phyloP scores from a whole-genome alignment of 2,329 filamentous ascomycete genomes.

The Fusarium sp. region DNA sequence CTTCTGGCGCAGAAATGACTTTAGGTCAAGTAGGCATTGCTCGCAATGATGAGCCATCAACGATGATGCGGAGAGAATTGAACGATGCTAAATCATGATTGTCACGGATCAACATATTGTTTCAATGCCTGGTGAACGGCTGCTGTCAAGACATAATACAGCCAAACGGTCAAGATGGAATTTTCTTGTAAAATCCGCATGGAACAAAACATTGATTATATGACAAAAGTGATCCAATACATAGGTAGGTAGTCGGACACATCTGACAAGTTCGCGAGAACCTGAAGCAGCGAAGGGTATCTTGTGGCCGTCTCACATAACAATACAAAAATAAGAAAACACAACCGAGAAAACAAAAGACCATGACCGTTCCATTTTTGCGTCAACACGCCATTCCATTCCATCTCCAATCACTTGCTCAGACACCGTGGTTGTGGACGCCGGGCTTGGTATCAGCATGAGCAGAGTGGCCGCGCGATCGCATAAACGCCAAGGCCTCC shows the following conservation, averaged over 20 bases:
- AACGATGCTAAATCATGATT: too few relatives aligned
- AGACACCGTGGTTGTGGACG: conserved; percentile 26
- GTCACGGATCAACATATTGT: too few relatives aligned
- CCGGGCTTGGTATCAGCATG: conserved; percentile 45
- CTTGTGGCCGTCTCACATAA: conserved; percentile 38
- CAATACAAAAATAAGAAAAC: conserved; percentile 5
- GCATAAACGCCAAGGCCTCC: conserved; percentile 56
- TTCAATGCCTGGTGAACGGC: too few relatives aligned
- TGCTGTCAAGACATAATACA: too few relatives aligned
- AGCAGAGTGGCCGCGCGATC: conserved; percentile 50
- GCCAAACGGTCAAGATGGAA: too few relatives aligned
- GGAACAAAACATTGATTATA: background rate
- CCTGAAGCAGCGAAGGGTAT: conserved; percentile 30
- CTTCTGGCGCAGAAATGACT: too few relatives aligned
- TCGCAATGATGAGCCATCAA: too few relatives aligned
- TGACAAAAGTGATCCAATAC: conserved; percentile 17
- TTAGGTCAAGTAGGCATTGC: too few relatives aligned
- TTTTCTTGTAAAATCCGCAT: too few relatives aligned
- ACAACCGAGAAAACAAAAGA: conserved; percentile 1
- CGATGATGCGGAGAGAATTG: too few relatives aligned
- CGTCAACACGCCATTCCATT: background rate
- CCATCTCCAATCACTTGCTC: background rate
- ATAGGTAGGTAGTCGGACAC: conserved; percentile 3
- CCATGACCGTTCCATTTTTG: background rate
- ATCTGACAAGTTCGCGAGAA: conserved; percentile 22